These are phyloP conservation scores for Beta corolliflora DNA, from an alignment of 179 eudicot species.

Conservation along the genomic window DNA sequence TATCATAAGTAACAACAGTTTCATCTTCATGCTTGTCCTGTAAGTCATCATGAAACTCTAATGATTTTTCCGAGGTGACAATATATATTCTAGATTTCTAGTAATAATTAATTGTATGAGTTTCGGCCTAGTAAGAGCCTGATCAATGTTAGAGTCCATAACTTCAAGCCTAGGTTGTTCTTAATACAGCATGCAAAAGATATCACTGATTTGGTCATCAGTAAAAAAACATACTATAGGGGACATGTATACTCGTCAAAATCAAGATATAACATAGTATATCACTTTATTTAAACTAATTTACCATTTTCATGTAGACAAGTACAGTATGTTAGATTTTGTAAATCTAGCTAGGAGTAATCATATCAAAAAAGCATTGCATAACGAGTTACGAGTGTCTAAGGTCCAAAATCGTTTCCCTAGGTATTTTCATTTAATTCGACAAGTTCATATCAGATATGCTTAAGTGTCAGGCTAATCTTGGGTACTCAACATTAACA, in stretches of 20 bases:
- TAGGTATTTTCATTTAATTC: too few species aligned
- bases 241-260: background rate
- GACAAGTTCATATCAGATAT: too few species aligned
- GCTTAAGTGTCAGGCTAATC: too few species aligned
- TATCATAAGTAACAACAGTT: background rate
- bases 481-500: too few species aligned
- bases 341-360: background rate
- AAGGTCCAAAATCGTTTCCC: too few species aligned
- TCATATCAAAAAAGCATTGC: too few species aligned
- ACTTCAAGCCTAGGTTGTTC: background rate
- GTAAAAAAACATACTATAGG: background rate
- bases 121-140: background rate
- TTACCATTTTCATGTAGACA: too few species aligned
- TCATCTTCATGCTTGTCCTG: conserved; percentile 34
- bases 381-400: too few species aligned
- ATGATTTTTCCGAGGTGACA: too few species aligned
- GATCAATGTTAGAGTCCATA: background rate
- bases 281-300: background rate
- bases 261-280: background rate
- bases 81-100: too few species aligned
- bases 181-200: background rate
- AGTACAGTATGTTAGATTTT: background rate
- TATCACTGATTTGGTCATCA: background rate
- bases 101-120: background rate
- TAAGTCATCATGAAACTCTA: background rate